Evolutionary conservation across 192 early-diverging fungal species (phyloP), one percentile per base, ranked within the genome.

Genomic region (Linnemannia zychae): DNA sequence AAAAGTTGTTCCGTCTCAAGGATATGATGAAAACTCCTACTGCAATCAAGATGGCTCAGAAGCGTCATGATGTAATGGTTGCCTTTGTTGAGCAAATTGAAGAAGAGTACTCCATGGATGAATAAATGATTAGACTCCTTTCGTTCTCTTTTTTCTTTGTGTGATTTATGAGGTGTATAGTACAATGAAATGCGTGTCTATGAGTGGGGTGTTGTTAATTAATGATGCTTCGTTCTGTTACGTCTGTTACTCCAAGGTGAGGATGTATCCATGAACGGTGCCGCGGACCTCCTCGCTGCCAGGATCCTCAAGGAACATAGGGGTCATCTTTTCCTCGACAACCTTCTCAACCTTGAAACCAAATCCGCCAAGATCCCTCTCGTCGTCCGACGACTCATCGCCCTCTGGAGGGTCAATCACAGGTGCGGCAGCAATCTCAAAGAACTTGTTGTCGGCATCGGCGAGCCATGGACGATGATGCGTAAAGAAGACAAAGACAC

Each of bases 291-390:
- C 87, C 71, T 94, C 91, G 81, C 95, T 93, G 5, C 97, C 97
- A 17, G 90, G 88, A 87, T 98, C 97, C 50, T 96, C 93, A 44
- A 94, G 92, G 89, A 98, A 98, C 97, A 98, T 98, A 4, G 92
- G 92, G 3, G 87, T 90, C 84, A 95, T 94, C 52, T 90, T 94
- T 68, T 92, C 82, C 33, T 95, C 90, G 24, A 91, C 80, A 6
- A 98, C 80, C 72, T 94, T 92, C 47, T 95, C 93, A 4, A 89
- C 92, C 67, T 89, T 82, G 65, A 97, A 95, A 0, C 92, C 92
- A 71, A 92, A 92, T 34, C 89, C 91, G 53, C 87, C 73, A 9
- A 53, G 68, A 72, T 95, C 92, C 12, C 86, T 71, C 69, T 91
- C 89, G 36, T 91, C 90, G 36, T 88, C 87, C 12, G 88, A 88